phyloP scores from a whole-genome alignment of 306 rosid genomes.

The Abrus precatorius region DNA sequence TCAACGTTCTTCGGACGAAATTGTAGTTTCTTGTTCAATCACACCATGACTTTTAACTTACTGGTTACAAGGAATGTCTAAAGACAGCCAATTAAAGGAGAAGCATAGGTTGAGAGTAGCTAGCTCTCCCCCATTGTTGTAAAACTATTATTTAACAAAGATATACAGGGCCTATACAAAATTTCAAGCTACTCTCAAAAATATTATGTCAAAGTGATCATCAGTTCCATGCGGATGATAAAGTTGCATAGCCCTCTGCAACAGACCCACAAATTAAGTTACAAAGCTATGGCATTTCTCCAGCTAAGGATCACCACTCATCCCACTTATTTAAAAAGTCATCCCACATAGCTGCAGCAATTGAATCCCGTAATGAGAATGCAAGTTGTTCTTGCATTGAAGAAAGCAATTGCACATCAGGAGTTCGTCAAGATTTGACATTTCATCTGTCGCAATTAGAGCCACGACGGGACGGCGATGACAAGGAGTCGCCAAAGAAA shows the following conservation, averaged over 20 bases:
- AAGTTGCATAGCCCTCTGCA: constrained; percentile 31
- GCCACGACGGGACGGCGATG: too few relatives aligned
- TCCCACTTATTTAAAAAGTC: constrained; percentile 82
- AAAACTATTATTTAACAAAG: constrained; percentile 23
- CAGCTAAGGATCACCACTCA: constrained; percentile 63
- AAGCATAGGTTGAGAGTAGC: too few relatives aligned
- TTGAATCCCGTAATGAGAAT: constrained; percentile 66
- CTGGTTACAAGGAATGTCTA: background rate
- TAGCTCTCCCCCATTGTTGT: background rate
- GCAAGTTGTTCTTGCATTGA: constrained; percentile 68
- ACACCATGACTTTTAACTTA: background rate
- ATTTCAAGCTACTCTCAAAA: constrained; percentile 34
- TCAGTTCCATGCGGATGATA: constrained; percentile 20
- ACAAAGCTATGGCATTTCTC: background rate
- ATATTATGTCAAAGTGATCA: constrained; percentile 14
- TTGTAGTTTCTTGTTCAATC: too few relatives aligned
- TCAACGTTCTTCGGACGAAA: too few relatives aligned
- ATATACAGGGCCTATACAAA: constrained; percentile 43
- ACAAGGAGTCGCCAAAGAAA: too few relatives aligned
- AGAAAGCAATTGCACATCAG: constrained; percentile 65
- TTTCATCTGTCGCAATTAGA: too few relatives aligned
- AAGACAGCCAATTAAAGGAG: background rate
- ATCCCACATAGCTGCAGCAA: constrained; percentile 77
- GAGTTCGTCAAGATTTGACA: constrained; percentile 61
- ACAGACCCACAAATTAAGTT: constrained; percentile 27